These are phyloP conservation scores for Fragaria nilgerrensis DNA, from an alignment of 306 rosid species.

Conservation along the genomic window DNA sequence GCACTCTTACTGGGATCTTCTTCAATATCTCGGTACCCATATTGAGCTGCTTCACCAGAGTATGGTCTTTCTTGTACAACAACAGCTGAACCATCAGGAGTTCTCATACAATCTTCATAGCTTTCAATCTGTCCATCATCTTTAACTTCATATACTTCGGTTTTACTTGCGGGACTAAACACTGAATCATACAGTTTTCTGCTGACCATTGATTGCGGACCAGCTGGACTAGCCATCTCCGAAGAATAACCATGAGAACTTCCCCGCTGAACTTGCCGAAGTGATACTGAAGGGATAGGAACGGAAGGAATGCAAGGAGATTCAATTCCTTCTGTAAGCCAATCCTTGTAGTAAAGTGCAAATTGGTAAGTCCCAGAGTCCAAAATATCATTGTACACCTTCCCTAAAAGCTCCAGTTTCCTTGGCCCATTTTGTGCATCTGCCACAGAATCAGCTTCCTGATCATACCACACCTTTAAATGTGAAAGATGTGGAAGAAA, in stretches of 20 bases:
- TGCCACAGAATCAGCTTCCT: conserved; percentile 47
- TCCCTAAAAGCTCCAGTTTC: conserved; percentile 46
- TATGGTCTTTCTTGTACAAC: conserved; percentile 35
- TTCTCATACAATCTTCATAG: conserved; percentile 26
- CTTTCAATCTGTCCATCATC: conserved; percentile 32
- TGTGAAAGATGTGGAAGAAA: conserved; percentile 71
- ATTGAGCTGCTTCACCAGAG: conserved; percentile 36
- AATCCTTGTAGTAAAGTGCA: conserved; percentile 74
- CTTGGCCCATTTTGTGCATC: conserved; percentile 43
- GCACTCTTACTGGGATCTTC: conserved; percentile 37
- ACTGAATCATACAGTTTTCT: conserved; percentile 66
- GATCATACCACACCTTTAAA: conserved; percentile 57
- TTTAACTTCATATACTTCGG: conserved; percentile 34
- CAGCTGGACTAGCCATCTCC: conserved; percentile 43
- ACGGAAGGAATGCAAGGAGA: conserved; percentile 63
- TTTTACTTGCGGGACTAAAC: conserved; percentile 37
- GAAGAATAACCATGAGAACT: conserved; percentile 44
- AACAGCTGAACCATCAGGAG: conserved; percentile 43
- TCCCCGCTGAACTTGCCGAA: conserved; percentile 32
- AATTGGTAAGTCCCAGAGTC: conserved; percentile 64
- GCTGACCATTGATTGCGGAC: conserved; percentile 65
- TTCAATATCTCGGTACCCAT: conserved; percentile 39
- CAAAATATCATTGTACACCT: conserved; percentile 57
- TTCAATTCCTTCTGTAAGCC: conserved; percentile 77
- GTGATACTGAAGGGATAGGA: conserved; percentile 45